Percentiles rank a stretch among this genome's conserved stretches.
Conservation (phyloP, 441 rosid genomes). For the Lepidium campestre region DNA sequence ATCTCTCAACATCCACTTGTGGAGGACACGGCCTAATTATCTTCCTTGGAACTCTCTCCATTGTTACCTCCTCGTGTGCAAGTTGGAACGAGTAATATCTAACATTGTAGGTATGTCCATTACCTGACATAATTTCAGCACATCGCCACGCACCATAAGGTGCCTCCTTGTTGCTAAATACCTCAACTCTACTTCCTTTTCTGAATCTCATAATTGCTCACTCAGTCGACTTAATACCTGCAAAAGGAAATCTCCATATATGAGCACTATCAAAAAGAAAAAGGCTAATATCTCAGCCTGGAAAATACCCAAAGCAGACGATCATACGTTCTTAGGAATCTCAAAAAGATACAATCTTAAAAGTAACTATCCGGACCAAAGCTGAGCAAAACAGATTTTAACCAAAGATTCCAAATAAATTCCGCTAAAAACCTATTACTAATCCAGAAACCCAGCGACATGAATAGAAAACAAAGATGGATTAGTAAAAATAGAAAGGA, state of each 20-base stretch:
- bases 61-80: background rate
- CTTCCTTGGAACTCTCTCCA: conserved; percentile 50
- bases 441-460: background rate
- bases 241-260: background rate
- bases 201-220: conserved; percentile 48
- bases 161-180: conserved; percentile 39
- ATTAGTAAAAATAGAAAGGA: background rate
- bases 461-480: background rate
- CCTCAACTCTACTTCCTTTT: conserved; percentile 68
- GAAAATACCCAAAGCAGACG: background rate
- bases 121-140: conserved; percentile 54
- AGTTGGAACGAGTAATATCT: conserved; percentile 23
- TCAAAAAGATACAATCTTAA: background rate
- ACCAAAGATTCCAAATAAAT: background rate
- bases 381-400: background rate
- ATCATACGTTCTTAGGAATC: background rate
- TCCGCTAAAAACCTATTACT: background rate
- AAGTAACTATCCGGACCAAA: background rate
- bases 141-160: conserved; percentile 53
- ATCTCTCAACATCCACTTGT: conserved; percentile 25
- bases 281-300: background rate
- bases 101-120: conserved; percentile 50
- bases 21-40: conserved; percentile 66
- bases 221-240: conserved; percentile 16
- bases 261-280: background rate